These are phyloP conservation scores for Yamadazyma buinensis DNA, from an alignment of 1,139 yeast species.

Conservation along the genomic window DNA sequence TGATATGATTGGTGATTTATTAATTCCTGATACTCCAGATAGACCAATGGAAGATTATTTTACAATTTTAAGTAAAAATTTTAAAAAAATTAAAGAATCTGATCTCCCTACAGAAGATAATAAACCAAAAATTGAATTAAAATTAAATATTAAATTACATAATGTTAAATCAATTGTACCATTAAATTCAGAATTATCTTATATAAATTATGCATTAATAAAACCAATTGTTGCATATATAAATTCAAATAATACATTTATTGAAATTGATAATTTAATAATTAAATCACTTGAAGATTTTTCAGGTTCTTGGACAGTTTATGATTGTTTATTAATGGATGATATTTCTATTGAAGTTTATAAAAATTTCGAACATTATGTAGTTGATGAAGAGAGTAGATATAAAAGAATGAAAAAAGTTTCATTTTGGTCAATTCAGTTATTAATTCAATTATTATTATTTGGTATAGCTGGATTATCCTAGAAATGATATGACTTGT, in stretches of 20 bases:
- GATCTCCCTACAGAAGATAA: constrained; percentile 10
- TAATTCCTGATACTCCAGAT: constrained; percentile 74
- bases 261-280: constrained; percentile 83
- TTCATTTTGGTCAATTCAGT: constrained; percentile 90
- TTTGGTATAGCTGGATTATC: constrained; percentile 62
- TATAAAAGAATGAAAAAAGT: constrained; percentile 72
- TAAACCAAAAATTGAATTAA: constrained; percentile 38
- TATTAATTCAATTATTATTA: constrained; percentile 73
- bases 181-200: constrained; percentile 75
- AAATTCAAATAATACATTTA: constrained; percentile 82
- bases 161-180: constrained; percentile 90
- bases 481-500: not conserved
- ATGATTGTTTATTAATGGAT: constrained; percentile 87
- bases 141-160: constrained; percentile 71
- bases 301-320: constrained; percentile 95
- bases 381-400: constrained; percentile 79
- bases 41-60: constrained; percentile 37
- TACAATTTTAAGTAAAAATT: constrained; percentile 4
- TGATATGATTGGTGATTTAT: constrained; percentile 87
- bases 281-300: constrained; percentile 77
- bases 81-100: not conserved
- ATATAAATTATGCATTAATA: constrained; percentile 85
- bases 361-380: constrained; percentile 85
- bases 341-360: constrained; percentile 88
- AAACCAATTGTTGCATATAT: constrained; percentile 95